Conservation (phyloP, 768 basidiomycete species). For the Kondoa subrosea region DNA sequence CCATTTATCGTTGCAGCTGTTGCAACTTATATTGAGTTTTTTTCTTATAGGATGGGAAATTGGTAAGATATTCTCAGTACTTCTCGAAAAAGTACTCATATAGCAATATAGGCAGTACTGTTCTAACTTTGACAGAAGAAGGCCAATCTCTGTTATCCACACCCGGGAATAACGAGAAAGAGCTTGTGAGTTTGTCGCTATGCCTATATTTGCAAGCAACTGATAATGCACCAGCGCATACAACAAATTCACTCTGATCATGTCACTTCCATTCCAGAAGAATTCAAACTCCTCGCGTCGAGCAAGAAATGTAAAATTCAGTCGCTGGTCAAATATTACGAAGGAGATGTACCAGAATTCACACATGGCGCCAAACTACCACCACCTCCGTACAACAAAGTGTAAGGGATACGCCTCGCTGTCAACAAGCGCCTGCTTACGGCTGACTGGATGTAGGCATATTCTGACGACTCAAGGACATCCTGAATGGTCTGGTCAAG, state of each 20-base stretch:
- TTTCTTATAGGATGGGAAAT: conserved; percentile 13
- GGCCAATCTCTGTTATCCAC: conserved; percentile 11
- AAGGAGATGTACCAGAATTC: conserved; percentile 11
- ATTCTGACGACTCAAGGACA: conserved; percentile 12
- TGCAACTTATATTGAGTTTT: too few relatives aligned
- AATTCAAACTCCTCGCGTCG: conserved; percentile 14
- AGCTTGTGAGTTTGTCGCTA: not conserved
- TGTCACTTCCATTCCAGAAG: conserved; percentile 13
- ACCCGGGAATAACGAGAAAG: conserved; percentile 6
- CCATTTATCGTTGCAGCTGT: too few relatives aligned
- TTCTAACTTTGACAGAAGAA: too few relatives aligned
- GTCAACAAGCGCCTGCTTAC: too few relatives aligned
- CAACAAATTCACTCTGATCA: conserved; percentile 18
- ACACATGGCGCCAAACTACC: conserved; percentile 9
- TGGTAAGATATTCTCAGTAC: conserved; percentile 8
- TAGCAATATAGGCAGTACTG: too few relatives aligned
- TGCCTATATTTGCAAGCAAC: not conserved
- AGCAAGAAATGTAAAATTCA: conserved; percentile 14
- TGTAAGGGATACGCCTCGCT: too few relatives aligned
- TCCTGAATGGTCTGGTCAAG: conserved; percentile 10
- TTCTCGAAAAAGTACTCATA: too few relatives aligned
- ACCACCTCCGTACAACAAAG: conserved; percentile 13
- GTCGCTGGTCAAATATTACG: conserved; percentile 14
- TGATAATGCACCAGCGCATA: conserved; percentile 2
- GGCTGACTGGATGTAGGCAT: conserved; percentile 7